Conservation (phyloP, 768 basidiomycete genomes). For the Coprinopsis marcescibilis region DNA sequence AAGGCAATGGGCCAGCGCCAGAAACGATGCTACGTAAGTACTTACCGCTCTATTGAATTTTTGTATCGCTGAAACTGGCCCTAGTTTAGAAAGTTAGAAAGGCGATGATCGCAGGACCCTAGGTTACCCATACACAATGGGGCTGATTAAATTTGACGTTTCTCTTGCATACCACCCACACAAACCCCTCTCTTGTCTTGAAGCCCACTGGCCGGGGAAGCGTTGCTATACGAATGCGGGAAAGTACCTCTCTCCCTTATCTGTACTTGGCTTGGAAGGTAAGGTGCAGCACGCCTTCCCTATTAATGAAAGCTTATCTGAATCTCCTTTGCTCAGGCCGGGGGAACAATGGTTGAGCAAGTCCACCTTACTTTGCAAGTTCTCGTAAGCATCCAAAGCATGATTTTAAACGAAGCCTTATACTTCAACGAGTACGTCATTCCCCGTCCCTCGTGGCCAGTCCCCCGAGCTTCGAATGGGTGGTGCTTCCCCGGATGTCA, state of each 20-base stretch:
- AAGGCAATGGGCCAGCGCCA: no score
- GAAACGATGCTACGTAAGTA: slow-evolving; percentile 50
- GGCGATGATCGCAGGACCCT: slow-evolving; percentile 54
- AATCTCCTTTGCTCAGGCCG: slow-evolving; percentile 16
- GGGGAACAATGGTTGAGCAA: slow-evolving; percentile 41
- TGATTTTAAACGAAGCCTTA: slow-evolving; percentile 50
- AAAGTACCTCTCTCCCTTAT: slow-evolving; percentile 52
- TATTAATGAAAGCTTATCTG: neutral
- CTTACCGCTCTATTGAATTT: slow-evolving; percentile 1
- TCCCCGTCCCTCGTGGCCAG: neutral
- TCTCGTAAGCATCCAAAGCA: slow-evolving; percentile 52
- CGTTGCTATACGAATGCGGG: slow-evolving; percentile 41
- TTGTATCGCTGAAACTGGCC: slow-evolving; percentile 3
- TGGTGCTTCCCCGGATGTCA: neutral
- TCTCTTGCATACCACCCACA: slow-evolving; percentile 50
- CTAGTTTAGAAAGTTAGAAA: no score
- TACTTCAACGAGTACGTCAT: slow-evolving; percentile 51
- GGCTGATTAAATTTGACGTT: slow-evolving; percentile 53
- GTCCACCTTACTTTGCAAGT: slow-evolving; percentile 54
- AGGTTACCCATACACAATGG: slow-evolving; percentile 50
- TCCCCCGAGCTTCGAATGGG: neutral
- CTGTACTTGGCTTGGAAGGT: slow-evolving; percentile 52
- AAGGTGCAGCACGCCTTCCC: slow-evolving; percentile 12
- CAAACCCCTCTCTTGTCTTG: slow-evolving; percentile 44
- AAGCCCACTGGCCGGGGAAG: slow-evolving; percentile 45